Evolutionary conservation across 805 yeast genomes (phyloP).

Genomic region (Kockiozyma suomiensis): DNA sequence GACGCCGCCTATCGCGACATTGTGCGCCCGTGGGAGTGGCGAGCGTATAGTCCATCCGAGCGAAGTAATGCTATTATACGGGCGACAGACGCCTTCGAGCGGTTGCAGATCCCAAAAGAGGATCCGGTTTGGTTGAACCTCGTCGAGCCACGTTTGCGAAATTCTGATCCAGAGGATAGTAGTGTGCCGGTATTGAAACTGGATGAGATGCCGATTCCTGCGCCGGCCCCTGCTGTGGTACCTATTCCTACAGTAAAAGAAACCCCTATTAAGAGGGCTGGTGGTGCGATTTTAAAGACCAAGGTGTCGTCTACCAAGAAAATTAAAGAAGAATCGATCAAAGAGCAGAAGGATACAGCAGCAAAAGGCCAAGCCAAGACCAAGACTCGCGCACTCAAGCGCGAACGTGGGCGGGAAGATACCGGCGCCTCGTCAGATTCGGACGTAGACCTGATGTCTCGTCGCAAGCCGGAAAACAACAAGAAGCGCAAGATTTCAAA

Average conservation of each 20-base stretch:
- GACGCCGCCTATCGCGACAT: constrained; percentile 38
- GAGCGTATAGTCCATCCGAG: constrained; percentile 43
- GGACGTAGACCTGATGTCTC: constrained; percentile 6
- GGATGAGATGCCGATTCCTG: constrained; percentile 17
- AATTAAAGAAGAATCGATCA: constrained; percentile 11
- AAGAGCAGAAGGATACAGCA: neutral
- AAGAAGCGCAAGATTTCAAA: neutral
- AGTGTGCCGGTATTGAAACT: constrained; percentile 21
- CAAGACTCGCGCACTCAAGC: constrained; percentile 1
- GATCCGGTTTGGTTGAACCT: constrained; percentile 39
- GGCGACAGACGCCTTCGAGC: constrained; percentile 40
- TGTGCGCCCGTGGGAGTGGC: constrained; percentile 45
- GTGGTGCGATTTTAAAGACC: constrained; percentile 41
- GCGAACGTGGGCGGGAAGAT: constrained; percentile 6
- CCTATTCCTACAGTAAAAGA: neutral
- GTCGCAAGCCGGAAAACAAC: constrained; percentile 6
- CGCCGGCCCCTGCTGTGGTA: constrained; percentile 18
- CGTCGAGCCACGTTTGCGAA: constrained; percentile 39
- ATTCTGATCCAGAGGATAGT: constrained; percentile 1
- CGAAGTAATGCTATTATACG: constrained; percentile 40
- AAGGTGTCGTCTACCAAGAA: constrained; percentile 27
- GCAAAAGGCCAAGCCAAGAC: neutral
- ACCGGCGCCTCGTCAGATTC: neutral
- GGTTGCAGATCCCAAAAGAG: constrained; percentile 38
- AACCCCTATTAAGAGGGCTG: constrained; percentile 13